Evolutionary conservation across 164 flowering plant species (phyloP).

Genomic region (Platanus orientalis): DNA sequence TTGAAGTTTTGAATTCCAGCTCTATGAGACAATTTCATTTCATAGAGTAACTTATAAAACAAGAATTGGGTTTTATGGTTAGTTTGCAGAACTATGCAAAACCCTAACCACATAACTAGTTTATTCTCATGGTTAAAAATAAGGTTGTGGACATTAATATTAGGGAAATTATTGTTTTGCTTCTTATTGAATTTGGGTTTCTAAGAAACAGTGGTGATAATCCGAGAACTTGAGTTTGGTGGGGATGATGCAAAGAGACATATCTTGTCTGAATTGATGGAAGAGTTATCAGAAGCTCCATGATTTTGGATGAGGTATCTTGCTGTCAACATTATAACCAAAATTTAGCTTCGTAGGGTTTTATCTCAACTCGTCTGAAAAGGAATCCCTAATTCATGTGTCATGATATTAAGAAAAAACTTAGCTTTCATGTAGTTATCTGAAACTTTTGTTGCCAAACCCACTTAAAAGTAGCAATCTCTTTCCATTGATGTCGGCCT

Average conservation of each 20-base stretch:
- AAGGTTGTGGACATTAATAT: neutral
- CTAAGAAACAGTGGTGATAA: neutral
- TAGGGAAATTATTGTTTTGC: neutral
- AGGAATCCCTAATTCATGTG: neutral
- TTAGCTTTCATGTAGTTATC: constrained; percentile 26
- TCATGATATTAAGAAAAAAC: constrained; percentile 19
- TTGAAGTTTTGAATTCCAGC: neutral
- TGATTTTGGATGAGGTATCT: neutral
- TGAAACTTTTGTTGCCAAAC: constrained; percentile 10
- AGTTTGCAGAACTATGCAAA: neutral
- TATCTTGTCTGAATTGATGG: neutral
- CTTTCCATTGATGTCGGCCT: neutral
- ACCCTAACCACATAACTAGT: too few species aligned
- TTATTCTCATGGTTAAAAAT: too few species aligned
- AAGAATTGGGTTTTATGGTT: neutral
- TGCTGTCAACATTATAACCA: constrained; percentile 4
- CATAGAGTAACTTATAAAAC: too few species aligned
- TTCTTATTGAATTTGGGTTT: neutral
- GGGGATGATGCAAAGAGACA: neutral
- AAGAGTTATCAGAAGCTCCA: constrained; percentile 1
- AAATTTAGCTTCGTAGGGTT: neutral
- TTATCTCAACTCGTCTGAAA: neutral
- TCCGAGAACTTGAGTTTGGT: neutral
- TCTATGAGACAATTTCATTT: too few species aligned
- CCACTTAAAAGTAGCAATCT: constrained; percentile 16